Evolutionary conservation across 1,284 basidiomycete species (phyloP), one percentile per base, ranked within the genome.

Genomic region (Ustilago vetiveriae): DNA sequence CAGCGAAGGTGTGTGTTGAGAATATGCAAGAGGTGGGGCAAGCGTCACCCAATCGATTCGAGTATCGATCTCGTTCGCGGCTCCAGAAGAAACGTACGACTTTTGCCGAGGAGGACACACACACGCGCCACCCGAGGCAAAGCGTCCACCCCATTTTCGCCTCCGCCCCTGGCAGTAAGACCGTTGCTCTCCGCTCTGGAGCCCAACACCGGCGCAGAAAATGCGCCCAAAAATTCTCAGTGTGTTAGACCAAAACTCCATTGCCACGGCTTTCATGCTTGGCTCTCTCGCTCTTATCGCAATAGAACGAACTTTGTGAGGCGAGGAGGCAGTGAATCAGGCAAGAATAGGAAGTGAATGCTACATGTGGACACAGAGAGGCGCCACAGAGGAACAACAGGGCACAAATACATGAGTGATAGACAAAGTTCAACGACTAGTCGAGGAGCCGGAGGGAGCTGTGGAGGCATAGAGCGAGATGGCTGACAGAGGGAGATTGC

Each of bases 401-500:
- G 46, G 23, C 24, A 57, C 47, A 57, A 57, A 50, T 57, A 57
- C 55, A 57, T 23, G 33, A 17, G 33, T n/a, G 6, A 10, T 16
- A n/a, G n/a, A 35, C 2, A 10, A 13, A 13, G n/a, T 10, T 35
- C 33, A 35, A 16, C 33, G 33, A n/a, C 13, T 35, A 21, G 16
- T 16, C 16, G 22, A 35, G 5, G 10, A 36, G 40, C 40, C 48
- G 9, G 57, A 30, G 11, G 65, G 38, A 14, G 50, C 45, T 7
- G 59, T 63, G 9, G 66, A 63, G 13, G 66, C 66, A 22, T 69
- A 69, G 6, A 69, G 54, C 17, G 66, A 69, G 21, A 69, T 63
- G 23, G 66, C 66, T 8, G 66, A 57, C 8, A 69, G 36, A 4
- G 59, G 59, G 36, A 69, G 63, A 27, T 49, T 53, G 23, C 66